Evolutionary conservation across 2,329 filamentous ascomycete species (phyloP), one percentile per base, ranked within the genome.

Genomic region (Exophiala lecanii-corni): DNA sequence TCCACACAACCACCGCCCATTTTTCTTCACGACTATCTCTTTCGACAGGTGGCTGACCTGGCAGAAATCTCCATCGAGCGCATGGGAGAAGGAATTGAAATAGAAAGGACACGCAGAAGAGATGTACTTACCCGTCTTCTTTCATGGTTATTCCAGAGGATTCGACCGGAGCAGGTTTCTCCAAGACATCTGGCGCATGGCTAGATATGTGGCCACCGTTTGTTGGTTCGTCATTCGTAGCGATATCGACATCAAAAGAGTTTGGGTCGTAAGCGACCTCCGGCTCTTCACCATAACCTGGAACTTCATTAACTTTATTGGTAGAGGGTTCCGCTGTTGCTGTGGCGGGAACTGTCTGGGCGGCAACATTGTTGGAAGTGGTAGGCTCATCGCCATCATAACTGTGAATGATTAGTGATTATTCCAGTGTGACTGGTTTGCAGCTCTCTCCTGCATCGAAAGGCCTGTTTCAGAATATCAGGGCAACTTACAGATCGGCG

Each of bases 121-220:
- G 45, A 43, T 53, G 38, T 43, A 80, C 87, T 89, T 82, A 94
- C 87, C 87, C 87, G 62, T 94, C 87, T 78, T 94, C 87, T 68
- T 94, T 94, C 44, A 89, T 86, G 48, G 82, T 84, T 49, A 85
- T 80, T 47, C 76, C 79, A 54, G 71, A 69, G 34, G 60, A 41
- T 23, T 55, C 47, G 21, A 26, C 38, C 10, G 39, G 41, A 4
- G 41, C 19, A 9, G 39, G 39, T 33, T 31, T 39, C 20, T 43
- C 42, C n/a, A 13, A 16, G 9, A 19, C 9, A 36, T 66, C 67
- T 17, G 66, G 69, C 34, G 62, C 63, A 35, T 65, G 63, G 37
- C 54, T 57, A 32, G 64, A 64, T 19, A 58, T 38, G 23, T 67
- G 62, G 23, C 47, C 54, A 36, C 53, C 52, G 39, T 56, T 48